These are phyloP conservation scores for Vachellia collinsii DNA, from an alignment of 306 rosid genomes.

Conservation along the genomic window DNA sequence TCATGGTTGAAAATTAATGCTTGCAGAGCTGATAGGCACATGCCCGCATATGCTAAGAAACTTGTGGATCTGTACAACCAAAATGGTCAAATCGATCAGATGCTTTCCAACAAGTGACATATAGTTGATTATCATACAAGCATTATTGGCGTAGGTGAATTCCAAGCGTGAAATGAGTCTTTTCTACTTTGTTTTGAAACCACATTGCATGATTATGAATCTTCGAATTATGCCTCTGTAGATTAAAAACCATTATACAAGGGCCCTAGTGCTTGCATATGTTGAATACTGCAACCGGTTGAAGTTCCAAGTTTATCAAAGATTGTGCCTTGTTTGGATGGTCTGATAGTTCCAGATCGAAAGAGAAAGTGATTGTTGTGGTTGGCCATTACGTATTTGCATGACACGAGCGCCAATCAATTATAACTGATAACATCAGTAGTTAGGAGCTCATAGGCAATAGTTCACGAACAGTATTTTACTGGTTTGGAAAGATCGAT, in stretches of 20 bases:
- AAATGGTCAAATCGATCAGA: slow-evolving; percentile 81
- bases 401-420: neutral
- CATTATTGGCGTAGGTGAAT: slow-evolving; percentile 25
- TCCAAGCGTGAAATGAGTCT: slow-evolving; percentile 7
- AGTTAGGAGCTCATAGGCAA: neutral
- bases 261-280: neutral
- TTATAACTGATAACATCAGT: neutral
- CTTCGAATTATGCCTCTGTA: slow-evolving; percentile 4
- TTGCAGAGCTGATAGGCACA: slow-evolving; percentile 88
- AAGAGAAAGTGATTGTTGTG: slow-evolving; percentile 9
- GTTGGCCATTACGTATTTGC: neutral
- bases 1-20: slow-evolving; percentile 32
- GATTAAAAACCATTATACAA: slow-evolving; percentile 14
- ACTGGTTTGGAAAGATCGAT: neutral
- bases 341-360: slow-evolving; percentile 6
- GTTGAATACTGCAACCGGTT: neutral
- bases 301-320: neutral
- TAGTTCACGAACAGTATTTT: neutral
- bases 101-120: slow-evolving; percentile 60
- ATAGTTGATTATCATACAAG: slow-evolving; percentile 11
- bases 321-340: neutral
- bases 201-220: slow-evolving; percentile 27
- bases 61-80: slow-evolving; percentile 83
- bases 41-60: slow-evolving; percentile 87
- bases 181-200: slow-evolving; percentile 8